Evolutionary conservation across 495 filamentous ascomycete species (phyloP), one percentile per base, ranked within the genome.

Genomic region (Penicillium herquei): DNA sequence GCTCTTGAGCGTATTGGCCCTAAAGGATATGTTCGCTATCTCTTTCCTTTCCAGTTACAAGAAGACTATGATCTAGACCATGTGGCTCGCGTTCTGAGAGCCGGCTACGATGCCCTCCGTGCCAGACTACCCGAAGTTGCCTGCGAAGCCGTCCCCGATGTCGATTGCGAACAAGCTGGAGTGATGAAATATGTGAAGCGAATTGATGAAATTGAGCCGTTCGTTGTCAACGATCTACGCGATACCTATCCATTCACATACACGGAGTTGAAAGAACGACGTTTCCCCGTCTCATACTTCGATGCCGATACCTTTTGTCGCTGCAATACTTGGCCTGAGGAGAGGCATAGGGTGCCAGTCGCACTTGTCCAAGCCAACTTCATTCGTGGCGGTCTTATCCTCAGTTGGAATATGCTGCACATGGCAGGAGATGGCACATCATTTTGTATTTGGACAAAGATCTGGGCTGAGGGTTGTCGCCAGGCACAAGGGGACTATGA

Each of bases 291-390:
- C 3, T 55, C 65, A 1, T 56, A 49, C n/a, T 68, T 75, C 44
- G 57, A 69, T 26, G 67, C 57, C 12, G 64, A 72, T 17, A 58
- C 54, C 0, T 60, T 74, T 3, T 71, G 68, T 49, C 58, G 57
- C 10, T 54, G 63, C 12, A 63, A 58, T 32, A 62, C 64, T n/a
- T 71, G 68, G 67, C 69, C 70, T n/a, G 40, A 46, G 8, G 54
- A 64, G 1, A 67, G 65, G 6, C 67, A 70, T 14, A 52, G 57
- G 18, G 51, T 71, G 33, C 65, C 69, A 17, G 56, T 65, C 1
- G 62, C 59, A 26, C 61, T 68, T 8, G 50, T 66, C 13, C 72
- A 74, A 55, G 71, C 71, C 48, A 75, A 74, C 43, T 73, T 75
- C 49, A 71, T 75, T 34, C 53, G 43, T 3, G 68, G 68, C 1